phyloP scores from a whole-genome alignment of 371 early-diverging fungal species.

The Mitosporidium daphniae region DNA sequence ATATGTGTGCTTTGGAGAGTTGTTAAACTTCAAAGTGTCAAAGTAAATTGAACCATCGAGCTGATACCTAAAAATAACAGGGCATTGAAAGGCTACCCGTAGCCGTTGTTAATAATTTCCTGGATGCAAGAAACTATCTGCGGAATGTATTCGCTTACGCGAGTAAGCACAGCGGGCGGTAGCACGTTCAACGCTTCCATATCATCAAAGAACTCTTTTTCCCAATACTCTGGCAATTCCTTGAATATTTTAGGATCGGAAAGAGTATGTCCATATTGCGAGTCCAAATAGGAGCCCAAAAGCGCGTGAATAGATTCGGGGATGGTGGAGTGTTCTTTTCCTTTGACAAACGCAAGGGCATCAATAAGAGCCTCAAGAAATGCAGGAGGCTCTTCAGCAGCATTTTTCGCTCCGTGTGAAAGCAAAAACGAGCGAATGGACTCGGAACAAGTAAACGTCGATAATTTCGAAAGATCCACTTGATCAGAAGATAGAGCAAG shows the following conservation, averaged over 20 bases:
- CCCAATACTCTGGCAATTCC: slow-evolving; percentile 68
- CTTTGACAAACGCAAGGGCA: too few species aligned
- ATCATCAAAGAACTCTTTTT: slow-evolving; percentile 67
- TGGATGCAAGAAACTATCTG: slow-evolving; percentile 65
- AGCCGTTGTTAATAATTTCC: slow-evolving; percentile 62
- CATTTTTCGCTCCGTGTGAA: too few species aligned
- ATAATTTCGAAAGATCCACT: too few species aligned
- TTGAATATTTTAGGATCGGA: slow-evolving; percentile 52
- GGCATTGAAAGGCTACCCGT: slow-evolving; percentile 14
- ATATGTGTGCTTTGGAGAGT: slow-evolving; percentile 30
- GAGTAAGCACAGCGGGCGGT: slow-evolving; percentile 60
- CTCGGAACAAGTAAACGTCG: too few species aligned
- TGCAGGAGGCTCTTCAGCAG: too few species aligned
- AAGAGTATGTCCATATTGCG: too few species aligned
- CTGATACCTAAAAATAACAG: slow-evolving; percentile 16
- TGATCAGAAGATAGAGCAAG: too few species aligned
- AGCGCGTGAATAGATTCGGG: too few species aligned
- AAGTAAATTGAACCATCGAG: slow-evolving; percentile 91
- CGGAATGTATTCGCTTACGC: slow-evolving; percentile 88
- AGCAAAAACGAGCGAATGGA: too few species aligned
- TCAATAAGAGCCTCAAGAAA: too few species aligned
- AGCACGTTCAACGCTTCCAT: slow-evolving; percentile 55
- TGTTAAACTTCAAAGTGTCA: slow-evolving; percentile 52
- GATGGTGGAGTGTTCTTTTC: too few species aligned
- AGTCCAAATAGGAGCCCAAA: too few species aligned